These are phyloP conservation scores for Serpula lacrymans DNA, from an alignment of 768 basidiomycete genomes.

Conservation along the genomic window DNA sequence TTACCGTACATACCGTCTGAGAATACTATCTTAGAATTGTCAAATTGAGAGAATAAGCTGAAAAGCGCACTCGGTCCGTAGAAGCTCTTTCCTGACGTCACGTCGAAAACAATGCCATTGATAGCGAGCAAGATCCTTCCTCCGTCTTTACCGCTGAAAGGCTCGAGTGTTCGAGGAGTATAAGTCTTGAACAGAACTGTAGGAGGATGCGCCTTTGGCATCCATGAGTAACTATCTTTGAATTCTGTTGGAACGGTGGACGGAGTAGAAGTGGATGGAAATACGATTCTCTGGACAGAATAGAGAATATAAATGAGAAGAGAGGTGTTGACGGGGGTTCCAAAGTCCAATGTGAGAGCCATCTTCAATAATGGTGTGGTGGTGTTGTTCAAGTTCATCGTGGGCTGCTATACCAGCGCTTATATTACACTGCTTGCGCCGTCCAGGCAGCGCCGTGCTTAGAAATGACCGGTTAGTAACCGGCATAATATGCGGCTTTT, in stretches of 20 bases:
- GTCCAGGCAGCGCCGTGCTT: too few relatives aligned
- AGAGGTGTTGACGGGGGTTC: slow-evolving; percentile 78
- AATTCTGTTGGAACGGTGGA: slow-evolving; percentile 61
- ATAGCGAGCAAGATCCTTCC: slow-evolving; percentile 85
- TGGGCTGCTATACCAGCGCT: too few relatives aligned
- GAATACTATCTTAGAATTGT: slow-evolving; percentile 2
- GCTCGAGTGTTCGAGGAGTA: slow-evolving; percentile 71
- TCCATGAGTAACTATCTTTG: slow-evolving; percentile 87
- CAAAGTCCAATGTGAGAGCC: slow-evolving; percentile 45
- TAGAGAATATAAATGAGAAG: slow-evolving; percentile 78
- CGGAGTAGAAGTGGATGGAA: slow-evolving; percentile 57
- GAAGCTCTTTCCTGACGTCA: slow-evolving; percentile 83
- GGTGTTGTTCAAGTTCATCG: too few relatives aligned
- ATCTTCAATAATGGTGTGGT: slow-evolving; percentile 13
- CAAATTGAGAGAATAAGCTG: neutral
- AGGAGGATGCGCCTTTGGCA: slow-evolving; percentile 79
- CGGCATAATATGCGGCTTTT: too few relatives aligned
- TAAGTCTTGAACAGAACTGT: slow-evolving; percentile 75
- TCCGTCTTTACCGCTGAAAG: slow-evolving; percentile 61
- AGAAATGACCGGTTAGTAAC: too few relatives aligned
- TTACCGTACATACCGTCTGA: slow-evolving; percentile 95
- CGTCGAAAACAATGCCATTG: slow-evolving; percentile 87
- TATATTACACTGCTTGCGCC: too few relatives aligned
- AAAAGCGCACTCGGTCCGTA: slow-evolving; percentile 83
- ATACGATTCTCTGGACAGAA: slow-evolving; percentile 68